Evolutionary conservation across 1,139 yeast species (phyloP), one percentile per base, ranked within the genome.

Genomic region (Fermentozyma sake): DNA sequence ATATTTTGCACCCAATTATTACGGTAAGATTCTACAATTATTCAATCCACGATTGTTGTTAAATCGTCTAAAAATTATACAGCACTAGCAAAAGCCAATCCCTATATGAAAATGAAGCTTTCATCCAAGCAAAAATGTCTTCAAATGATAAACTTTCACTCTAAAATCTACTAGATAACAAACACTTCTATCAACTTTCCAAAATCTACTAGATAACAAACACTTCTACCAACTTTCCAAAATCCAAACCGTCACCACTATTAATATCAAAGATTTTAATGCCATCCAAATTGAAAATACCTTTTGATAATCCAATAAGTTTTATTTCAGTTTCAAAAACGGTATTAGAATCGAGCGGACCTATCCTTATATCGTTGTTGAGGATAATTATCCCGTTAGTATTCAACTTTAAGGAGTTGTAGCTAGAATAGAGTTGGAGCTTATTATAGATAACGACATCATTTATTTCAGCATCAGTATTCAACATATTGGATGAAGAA

Each of bases 191-290:
- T 63, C 29, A 82, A 55, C 36, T 74, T 71, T 21, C 14, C 23
- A n/a, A 21, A 7, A 5, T 22, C 10, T 11, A 22, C 26, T 39
- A 57, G 12, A 61, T 61, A 10, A 82, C 87, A 35, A 79, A 72
- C 2, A 84, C 82, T 43, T 82, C 89, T 12, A 83, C 63, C 29
- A 82, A 55, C 36, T 74, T 71, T 1, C 87, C 89, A 46, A 84
- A 79, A 38, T 79, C 89, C 39, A 79, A 65, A 2, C 78, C 74
- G 37, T 82, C 91, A 3, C 91, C 87, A 15, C 77, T 68, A 20
- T 50, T 50, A 7, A 76, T 59, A 45, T 84, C 94, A 29, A 78
- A 68, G 6, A 84, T 61, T 32, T 72, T 72, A 11, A 81, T 65
- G 2, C 86, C 89, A 32, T 73, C 78, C 17, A 84, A 56, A 26